phyloP scores from a whole-genome alignment of 768 basidiomycete species.

The Filobasidium floriforme region DNA sequence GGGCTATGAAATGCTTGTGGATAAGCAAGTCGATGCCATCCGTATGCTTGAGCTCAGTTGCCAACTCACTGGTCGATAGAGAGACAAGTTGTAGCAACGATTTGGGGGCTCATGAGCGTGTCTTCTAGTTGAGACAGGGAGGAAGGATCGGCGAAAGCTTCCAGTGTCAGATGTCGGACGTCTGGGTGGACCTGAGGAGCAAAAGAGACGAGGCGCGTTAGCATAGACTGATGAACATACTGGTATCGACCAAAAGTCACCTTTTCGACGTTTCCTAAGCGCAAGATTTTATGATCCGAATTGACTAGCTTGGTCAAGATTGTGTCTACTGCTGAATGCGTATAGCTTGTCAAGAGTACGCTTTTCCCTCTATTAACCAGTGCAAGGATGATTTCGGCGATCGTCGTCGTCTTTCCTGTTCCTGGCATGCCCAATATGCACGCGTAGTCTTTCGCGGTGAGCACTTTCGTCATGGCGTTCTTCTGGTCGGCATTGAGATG shows the following conservation, averaged over 20 bases:
- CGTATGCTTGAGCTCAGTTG: too few species aligned
- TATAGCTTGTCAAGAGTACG: conserved; percentile 83
- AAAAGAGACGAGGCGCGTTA: conserved; percentile 2
- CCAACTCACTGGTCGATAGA: conserved; percentile 83
- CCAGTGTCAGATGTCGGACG: conserved; percentile 63
- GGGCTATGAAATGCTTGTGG: conserved; percentile 51
- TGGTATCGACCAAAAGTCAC: conserved; percentile 46
- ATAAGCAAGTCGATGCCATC: too few species aligned
- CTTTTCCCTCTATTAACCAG: conserved; percentile 75
- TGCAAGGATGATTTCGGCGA: conserved; percentile 74
- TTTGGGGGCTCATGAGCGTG: conserved; percentile 75
- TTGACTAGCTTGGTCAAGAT: conserved; percentile 74
- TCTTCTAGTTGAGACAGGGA: conserved; percentile 76
- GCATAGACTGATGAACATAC: conserved; percentile 6
- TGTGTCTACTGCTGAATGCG: conserved; percentile 97
- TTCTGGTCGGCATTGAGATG: conserved; percentile 65
- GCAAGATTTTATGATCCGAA: conserved; percentile 63
- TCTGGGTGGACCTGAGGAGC: conserved; percentile 68
- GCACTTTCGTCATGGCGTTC: conserved; percentile 62
- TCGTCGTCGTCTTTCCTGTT: conserved; percentile 93
- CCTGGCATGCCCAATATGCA: conserved; percentile 96
- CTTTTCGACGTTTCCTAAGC: conserved; percentile 88
- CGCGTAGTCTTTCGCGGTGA: conserved; percentile 79
- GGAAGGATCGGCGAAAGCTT: conserved; percentile 52
- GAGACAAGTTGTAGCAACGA: conserved; percentile 92